Base-by-base conservation (phyloP, 768 basidiomycete genomes). In the Boletus coccyginus region DNA sequence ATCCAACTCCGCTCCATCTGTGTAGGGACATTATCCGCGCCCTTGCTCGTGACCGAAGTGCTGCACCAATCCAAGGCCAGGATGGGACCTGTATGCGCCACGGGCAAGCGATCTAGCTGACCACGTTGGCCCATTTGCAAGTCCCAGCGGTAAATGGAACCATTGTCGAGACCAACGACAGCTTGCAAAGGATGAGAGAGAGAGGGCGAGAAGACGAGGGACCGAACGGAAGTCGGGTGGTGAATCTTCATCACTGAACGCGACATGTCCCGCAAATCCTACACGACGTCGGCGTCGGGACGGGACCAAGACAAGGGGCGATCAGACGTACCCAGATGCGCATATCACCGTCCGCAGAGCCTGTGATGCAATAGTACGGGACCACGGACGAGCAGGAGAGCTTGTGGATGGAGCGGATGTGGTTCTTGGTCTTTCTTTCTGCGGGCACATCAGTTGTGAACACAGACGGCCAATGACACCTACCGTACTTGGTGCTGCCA, bases 141-240 rank as follows among this genome's bases (percentile, higher is more conserved):
- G 64, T 93, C 91, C 88, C 90, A 92, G 57, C 88, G 77, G 62
- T 85, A 85, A 38, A 90, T 82, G 49, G 78, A 84, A 5, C 87
- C 87, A 58, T 87, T 88, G 60, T 87, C 86, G 11, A 87, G 74
- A 14, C 87, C 87, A 0, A 82, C 82, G 19, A 88, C 72, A 5
- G 86, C 86, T 63, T 89, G 87, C 7, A 89, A 74, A 0, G 90
- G 87, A 50, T 85, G 78, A 56, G 80, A 83, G 1, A 77, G 67
- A 46, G 82, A 82, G 0, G 87, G 86, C 0, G 90, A 91, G 60
- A 92, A 88, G 0, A 82, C 82, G 41, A 90, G 76, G 5, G 83
- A 81, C 14, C 90, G 80, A 40, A 92, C 83, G 5, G 85, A 79
- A 0, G 83, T 81, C 7, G 88, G 83, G 56, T 90, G 86, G 48